Evolutionary conservation across 768 basidiomycete species (phyloP), one percentile per base, ranked within the genome.

Genomic region (Asterophora parasitica): DNA sequence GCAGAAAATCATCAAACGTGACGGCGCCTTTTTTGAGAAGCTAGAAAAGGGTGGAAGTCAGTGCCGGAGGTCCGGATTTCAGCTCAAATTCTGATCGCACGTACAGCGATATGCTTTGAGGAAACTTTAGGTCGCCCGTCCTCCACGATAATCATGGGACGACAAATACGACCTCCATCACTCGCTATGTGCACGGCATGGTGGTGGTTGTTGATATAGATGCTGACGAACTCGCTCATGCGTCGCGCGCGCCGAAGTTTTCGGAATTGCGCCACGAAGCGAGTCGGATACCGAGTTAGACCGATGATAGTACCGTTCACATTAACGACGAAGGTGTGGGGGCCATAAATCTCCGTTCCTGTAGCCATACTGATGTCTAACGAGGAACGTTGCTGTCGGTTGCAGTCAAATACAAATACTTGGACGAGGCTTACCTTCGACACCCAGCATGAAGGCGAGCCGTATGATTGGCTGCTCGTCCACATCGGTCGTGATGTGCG

Each of bases 401-500:
- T 34, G 43, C 36, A n/a, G 35, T 47, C 30, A 23, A 35, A 40
- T 33, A 15, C 19, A 28, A 15, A 23, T 23, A 13, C 23, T 19
- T 19, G 17, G 11, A 50, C 7, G 4, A 20, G 20, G 59, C 76
- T 44, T 49, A 88, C 92, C 93, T 81, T 99, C 94, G 13, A 98
- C 89, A 23, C 96, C 96, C n/a, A 98, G 80, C 82, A 96, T 85
- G 66, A 86, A 94, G 4, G 90, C 84, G 28, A 97, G 72, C 49
- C 85, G 80, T 54, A 91, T 81, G 46, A 99, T 88, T 1, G 95
- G 94, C 50, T 85, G 90, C 65, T 99, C 96, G 51, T 95, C 93
- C 26, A 93, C 95, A 65, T 98, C 96, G 34, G 96, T 98, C 7
- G 96, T 99, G 64, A 99, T 98, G 67, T 99, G 95, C 3, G 96